Evolutionary conservation across 2,329 filamentous ascomycete genomes (phyloP).

Genomic region (Diplodia intermedia): DNA sequence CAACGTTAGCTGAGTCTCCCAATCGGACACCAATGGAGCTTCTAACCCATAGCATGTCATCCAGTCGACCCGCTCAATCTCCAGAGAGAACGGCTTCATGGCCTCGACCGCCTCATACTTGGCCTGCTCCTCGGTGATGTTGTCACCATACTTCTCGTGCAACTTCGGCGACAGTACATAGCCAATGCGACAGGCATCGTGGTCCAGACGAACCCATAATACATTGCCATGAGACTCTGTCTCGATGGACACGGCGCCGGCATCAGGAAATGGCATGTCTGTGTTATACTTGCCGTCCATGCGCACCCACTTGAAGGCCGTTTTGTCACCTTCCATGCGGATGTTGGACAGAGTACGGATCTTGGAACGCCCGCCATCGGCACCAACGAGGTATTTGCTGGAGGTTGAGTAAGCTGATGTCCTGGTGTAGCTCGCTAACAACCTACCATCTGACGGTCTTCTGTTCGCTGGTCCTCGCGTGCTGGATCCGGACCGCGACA

Average conservation of each 20-base stretch:
- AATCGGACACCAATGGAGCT: neutral
- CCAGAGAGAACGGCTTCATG: constrained; percentile 10
- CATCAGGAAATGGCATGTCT: neutral
- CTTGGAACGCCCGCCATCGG: constrained; percentile 6
- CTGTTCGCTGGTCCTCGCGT: neutral
- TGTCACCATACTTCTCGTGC: constrained; percentile 20
- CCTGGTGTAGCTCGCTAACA: too few relatives aligned
- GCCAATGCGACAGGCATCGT: constrained; percentile 8
- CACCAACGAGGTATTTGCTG: constrained; percentile 21
- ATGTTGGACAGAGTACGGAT: constrained; percentile 7
- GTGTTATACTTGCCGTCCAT: constrained; percentile 12
- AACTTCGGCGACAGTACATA: constrained; percentile 9
- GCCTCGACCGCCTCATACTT: constrained; percentile 11
- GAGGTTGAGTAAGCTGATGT: neutral
- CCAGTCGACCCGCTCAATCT: constrained; percentile 13
- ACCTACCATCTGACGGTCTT: constrained; percentile 12
- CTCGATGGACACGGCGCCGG: neutral
- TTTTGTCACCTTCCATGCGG: constrained; percentile 13
- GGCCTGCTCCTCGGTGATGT: constrained; percentile 18
- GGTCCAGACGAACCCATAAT: neutral
- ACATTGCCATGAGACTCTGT: constrained; percentile 6
- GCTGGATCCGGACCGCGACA: constrained; percentile 1
- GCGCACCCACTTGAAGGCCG: constrained; percentile 10
- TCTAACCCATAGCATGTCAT: constrained; percentile 4
- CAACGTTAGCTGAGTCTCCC: constrained; percentile 35